Base-by-base conservation (phyloP, 805 yeast species). In the Sugiyamaella boreocaroliniensis region DNA sequence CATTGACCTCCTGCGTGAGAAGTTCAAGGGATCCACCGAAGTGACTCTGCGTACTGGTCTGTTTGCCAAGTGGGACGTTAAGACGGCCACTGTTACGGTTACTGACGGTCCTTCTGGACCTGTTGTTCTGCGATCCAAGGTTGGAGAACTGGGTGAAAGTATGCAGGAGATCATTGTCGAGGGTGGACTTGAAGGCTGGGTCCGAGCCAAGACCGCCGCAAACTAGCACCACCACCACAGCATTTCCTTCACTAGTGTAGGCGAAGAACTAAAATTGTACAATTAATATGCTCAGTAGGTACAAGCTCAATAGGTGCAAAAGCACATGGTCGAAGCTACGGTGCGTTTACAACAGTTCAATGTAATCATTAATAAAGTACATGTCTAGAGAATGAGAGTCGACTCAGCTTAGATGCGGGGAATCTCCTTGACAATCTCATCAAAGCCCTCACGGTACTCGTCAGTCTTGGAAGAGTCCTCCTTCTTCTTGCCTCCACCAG, bases 151-250 rank as follows among this genome's bases (percentile, higher is more conserved):
- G 57, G 98, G 99, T 59, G 82, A 89, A 51, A 90, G 90, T 69
- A 77, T 93, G 67, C 99, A 93, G 73, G 99, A 93, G 62, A 93
- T 93, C 64, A 93, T 93, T 59, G 90, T 92, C 58, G 85, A 89
- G 68, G 99, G 99, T 47, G 99, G 99, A 53, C 80, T 93, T 54
- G 99, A 93, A 77, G 95, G 96, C 43, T 93, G 99, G 99, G 97
- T 93, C 54, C 86, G 79, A 70, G 76, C 89, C 40, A 54, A 55
- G 50, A 48, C 55, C 37, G 40, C 41, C 15, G n/a, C n/a, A n/a
- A 20, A 20, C 12, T n/a, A 26, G 40, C 20, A 5, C 4, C 11
- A 26, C 9, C 15, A 26, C 18, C 4, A n/a, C n/a, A n/a, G n/a
- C n/a, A n/a, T n/a, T n/a, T n/a, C n/a, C n/a, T n/a, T n/a, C n/a